Base-by-base conservation (phyloP, 2,329 filamentous ascomycete species). In the Colletotrichum euphorbiae region DNA sequence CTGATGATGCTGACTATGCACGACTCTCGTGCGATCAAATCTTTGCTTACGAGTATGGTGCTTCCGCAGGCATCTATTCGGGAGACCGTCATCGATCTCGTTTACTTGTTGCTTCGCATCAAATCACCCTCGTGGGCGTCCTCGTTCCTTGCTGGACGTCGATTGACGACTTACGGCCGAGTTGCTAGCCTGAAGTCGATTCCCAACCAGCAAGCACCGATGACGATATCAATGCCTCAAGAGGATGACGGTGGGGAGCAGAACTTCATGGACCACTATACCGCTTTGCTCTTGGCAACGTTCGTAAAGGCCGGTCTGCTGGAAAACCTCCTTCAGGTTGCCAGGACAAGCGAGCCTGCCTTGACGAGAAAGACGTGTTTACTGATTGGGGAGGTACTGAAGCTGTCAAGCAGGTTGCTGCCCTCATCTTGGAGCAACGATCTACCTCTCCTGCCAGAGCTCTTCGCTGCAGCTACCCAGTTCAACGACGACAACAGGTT, bases 81-180 rank as follows among this genome's bases (percentile, higher is more conserved):
- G 55, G 94, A 97, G 75, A 91, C 94, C 1, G 89, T 98, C 17
- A 85, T 99, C 69, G 96, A 99, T 77, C 83, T 99, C 12, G 80
- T 99, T 17, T 98, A 97, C 74, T 85, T 85, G 0, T 77, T 91
- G 3, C 80, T 99, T 58, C 90, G 95, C 40, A 98, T 99, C 75
- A 98, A 98, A 73, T 91, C 94, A 67, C 90, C 96, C 48, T 90
- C 94, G 8, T 99, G 96, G 96, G 97, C 96, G 7, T 94, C 93
- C 0, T 97, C 95, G 0, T 99, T 97, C 77, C 86, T 99, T 52
- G 96, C 97, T 40, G 97, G 96, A 7, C 89, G 96, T 71, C 87
- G 97, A 68, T 83, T 99, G 52, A 99, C 97, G 0, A 99, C 96
- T 0, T 99, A 99, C 77, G 95, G 94, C n/a, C 88, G 97, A 73